Percentiles rank a stretch among this genome's conserved stretches.
phyloP scores from a whole-genome alignment of 2,329 filamentous ascomycete species.

The Diaporthe sp. region DNA sequence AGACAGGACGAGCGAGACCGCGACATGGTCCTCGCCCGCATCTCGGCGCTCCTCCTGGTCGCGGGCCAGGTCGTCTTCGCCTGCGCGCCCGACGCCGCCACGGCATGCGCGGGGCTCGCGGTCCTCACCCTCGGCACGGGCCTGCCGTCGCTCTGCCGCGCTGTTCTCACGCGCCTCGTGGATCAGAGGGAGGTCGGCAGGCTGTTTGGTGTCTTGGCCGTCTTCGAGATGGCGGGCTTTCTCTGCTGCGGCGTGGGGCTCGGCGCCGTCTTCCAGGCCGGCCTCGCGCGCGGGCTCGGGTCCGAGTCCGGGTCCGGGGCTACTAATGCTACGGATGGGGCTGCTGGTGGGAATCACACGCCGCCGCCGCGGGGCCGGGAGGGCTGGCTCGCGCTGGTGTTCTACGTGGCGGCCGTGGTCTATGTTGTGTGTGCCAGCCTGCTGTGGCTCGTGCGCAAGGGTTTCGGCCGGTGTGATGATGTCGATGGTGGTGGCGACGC shows the following conservation, averaged over 20 bases:
- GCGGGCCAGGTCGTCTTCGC: slow-evolving; percentile 27
- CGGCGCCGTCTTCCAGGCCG: slow-evolving; percentile 22
- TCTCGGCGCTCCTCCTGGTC: slow-evolving; percentile 19
- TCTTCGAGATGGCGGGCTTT: slow-evolving; percentile 21
- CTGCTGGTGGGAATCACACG: no score
- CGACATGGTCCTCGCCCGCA: slow-evolving; percentile 26
- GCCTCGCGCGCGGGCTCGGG: neutral
- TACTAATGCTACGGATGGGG: neutral
- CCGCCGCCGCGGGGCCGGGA: neutral
- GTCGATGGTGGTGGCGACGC: neutral
- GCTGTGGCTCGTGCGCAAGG: slow-evolving; percentile 23
- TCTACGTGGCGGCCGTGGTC: slow-evolving; percentile 22
- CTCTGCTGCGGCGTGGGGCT: slow-evolving; percentile 28
- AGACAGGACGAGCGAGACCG: neutral
- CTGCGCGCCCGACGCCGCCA: neutral
- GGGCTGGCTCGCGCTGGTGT: slow-evolving; percentile 21
- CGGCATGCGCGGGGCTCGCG: slow-evolving; percentile 25
- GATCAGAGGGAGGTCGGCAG: neutral
- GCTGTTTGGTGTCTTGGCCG: slow-evolving; percentile 30
- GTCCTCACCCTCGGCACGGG: slow-evolving; percentile 35
- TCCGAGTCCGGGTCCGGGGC: neutral
- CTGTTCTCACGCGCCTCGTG: slow-evolving; percentile 13
- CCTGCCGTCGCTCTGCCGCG: slow-evolving; percentile 33
- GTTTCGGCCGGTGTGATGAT: neutral
- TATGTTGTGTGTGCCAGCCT: slow-evolving; percentile 10